Evolutionary conservation across 805 yeast genomes (phyloP).

Genomic region (Starmerella bombicola): DNA sequence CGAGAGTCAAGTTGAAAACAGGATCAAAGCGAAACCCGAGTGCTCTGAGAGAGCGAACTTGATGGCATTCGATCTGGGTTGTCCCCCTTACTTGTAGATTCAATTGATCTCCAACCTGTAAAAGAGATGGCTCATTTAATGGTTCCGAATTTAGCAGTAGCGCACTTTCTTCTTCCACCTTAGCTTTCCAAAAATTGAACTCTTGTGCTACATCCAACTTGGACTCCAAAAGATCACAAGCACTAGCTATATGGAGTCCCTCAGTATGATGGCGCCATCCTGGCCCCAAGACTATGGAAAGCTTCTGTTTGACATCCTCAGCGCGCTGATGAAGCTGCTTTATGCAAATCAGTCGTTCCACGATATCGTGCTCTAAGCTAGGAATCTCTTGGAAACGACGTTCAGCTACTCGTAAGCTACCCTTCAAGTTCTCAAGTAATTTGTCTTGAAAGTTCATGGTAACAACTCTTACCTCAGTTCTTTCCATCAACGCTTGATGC

Average conservation of each 20-base stretch:
- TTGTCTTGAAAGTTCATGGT: conserved; percentile 47
- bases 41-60: conserved; percentile 8
- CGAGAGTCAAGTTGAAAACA: background rate
- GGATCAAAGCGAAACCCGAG: conserved; percentile 13
- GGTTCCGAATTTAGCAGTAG: background rate
- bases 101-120: conserved; percentile 17
- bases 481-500: conserved; percentile 37
- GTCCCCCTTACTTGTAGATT: background rate
- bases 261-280: conserved; percentile 54
- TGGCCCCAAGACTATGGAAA: conserved; percentile 43
- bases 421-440: conserved; percentile 35
- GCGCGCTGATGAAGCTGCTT: conserved; percentile 39
- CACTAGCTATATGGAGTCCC: conserved; percentile 50
- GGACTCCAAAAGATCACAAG: conserved; percentile 35
- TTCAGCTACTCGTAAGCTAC: conserved; percentile 3
- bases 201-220: conserved; percentile 36
- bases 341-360: conserved; percentile 40
- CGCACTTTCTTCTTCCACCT: background rate
- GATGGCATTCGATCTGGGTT: too few species aligned
- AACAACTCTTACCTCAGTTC: conserved; percentile 47
- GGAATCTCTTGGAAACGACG: background rate
- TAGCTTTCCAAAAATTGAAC: conserved; percentile 38
- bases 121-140: background rate
- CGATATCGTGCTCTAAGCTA: background rate
- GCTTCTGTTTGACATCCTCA: conserved; percentile 32